Percentiles rank a stretch among this genome's conserved stretches.
phyloP scores from a whole-genome alignment of 257 asterid species.

The Nicotiana otophora region DNA sequence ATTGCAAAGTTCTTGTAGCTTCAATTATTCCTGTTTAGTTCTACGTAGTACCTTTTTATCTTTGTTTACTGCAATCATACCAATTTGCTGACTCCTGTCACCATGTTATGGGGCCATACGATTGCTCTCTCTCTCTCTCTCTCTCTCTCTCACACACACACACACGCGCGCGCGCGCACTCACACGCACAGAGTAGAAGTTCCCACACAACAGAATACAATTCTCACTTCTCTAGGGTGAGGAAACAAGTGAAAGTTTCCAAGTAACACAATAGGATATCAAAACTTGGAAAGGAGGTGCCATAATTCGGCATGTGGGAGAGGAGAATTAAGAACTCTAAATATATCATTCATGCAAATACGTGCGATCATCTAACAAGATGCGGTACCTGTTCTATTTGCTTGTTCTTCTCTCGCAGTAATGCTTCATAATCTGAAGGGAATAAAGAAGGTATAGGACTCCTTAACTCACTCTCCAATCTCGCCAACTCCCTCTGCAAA shows the following conservation, averaged over 20 bases:
- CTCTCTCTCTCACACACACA: background rate
- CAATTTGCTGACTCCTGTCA: background rate
- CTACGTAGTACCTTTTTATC: background rate
- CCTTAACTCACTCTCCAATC: slow-evolving; percentile 69
- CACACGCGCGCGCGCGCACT: accelerated
- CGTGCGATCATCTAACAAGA: background rate
- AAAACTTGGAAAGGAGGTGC: background rate
- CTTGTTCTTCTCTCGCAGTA: slow-evolving; percentile 62
- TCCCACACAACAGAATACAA: background rate
- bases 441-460: slow-evolving; percentile 37
- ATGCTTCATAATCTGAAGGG: slow-evolving; percentile 39
- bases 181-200: background rate
- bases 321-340: background rate
- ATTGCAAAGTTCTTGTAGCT: background rate
- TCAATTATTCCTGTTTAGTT: background rate
- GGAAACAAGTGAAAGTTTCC: background rate
- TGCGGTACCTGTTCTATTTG: slow-evolving; percentile 69
- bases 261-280: background rate
- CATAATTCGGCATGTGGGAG: background rate
- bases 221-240: background rate
- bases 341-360: background rate
- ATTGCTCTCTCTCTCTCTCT: background rate
- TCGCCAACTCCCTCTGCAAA: slow-evolving; percentile 66
- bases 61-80: background rate
- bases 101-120: background rate